Base-by-base conservation (phyloP, 805 yeast species). In the Candida nitratophila region DNA sequence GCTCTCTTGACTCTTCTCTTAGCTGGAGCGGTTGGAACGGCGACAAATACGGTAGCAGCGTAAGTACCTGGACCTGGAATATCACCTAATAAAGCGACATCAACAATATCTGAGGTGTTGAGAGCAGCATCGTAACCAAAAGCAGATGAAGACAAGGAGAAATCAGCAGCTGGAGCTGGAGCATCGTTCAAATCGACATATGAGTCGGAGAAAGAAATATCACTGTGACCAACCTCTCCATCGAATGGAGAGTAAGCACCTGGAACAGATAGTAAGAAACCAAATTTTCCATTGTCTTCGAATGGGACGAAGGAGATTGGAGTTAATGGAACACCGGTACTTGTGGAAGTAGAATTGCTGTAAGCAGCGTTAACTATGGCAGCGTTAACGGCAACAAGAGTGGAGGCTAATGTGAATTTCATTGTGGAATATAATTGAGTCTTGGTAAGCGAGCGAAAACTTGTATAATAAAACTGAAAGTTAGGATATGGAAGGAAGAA, bases 161-260 rank as follows among this genome's bases (percentile, higher is more conserved):
- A 38, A 10, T 27, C 33, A 38, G n/a, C 33, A 27, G 34, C 19
- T 14, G 60, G 54, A 42, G 59, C 53, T 35, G 65, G 15, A 6
- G 17, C 33, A 29, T 29, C 34, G 12, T 29, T 15, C n/a, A 29
- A 38, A 17, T 38, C 19, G 12, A 27, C 15, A 15, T 27, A 38
- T 3, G 34, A 29, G 8, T 19, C 26, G 24, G 22, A 11, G 19
- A 34, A 34, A 9, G 37, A 3, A 24, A 34, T 34, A 17, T 34
- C 37, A 12, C 26, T 8, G 17, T 34, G 37, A 20, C 10, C 37
- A 19, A 34, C 37, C 4, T 16, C 14, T 19, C 37, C 37, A 20
- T 17, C 22, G 24, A 34, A 34, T 34, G 37, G 37, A 34, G 21
- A 19, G 24, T 34, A 34, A 12, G 14, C 3, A 34, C 37, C 37